Conservation (phyloP, 768 basidiomycete genomes). For the Tulasnella sp. region DNA sequence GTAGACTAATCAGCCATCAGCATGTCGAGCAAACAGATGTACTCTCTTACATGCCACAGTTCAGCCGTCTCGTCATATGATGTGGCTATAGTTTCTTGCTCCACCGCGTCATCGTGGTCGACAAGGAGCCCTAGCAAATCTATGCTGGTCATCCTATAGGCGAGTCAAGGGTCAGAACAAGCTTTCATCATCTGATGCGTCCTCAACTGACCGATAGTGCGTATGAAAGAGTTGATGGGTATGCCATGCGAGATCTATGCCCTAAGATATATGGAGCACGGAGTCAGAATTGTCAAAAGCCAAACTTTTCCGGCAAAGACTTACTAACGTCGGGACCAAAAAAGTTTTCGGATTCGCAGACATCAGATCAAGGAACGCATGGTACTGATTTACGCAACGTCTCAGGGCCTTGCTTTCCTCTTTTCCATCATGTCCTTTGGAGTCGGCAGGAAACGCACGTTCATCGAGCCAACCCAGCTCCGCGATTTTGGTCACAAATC, state of each 20-base stretch:
- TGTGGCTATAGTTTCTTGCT: conserved; percentile 32
- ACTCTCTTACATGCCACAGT: conserved; percentile 35
- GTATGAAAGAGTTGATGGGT: conserved; percentile 16
- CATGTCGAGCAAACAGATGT: not conserved
- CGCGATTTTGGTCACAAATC: conserved; percentile 13
- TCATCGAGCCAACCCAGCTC: conserved; percentile 12
- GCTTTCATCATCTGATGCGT: no score
- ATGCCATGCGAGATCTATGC: conserved; percentile 19
- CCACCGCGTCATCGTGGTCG: conserved; percentile 39
- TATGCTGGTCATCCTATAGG: no score
- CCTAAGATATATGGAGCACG: not conserved
- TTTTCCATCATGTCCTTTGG: conserved; percentile 21
- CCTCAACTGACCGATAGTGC: conserved; percentile 5
- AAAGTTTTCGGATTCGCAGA: conserved; percentile 9
- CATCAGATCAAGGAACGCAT: conserved; percentile 19
- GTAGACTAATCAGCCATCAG: not conserved
- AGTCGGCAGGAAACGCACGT: no score
- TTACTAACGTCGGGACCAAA: conserved; percentile 18
- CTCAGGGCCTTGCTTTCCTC: conserved; percentile 20
- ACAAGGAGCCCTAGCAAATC: not conserved
- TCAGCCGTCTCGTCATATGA: conserved; percentile 40
- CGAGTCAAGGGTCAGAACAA: no score
- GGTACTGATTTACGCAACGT: conserved; percentile 17
- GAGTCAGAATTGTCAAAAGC: not conserved
- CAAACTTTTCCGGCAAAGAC: not conserved